These are phyloP conservation scores for Castanopsis chinensis DNA, from an alignment of 306 rosid genomes.

Conservation along the genomic window DNA sequence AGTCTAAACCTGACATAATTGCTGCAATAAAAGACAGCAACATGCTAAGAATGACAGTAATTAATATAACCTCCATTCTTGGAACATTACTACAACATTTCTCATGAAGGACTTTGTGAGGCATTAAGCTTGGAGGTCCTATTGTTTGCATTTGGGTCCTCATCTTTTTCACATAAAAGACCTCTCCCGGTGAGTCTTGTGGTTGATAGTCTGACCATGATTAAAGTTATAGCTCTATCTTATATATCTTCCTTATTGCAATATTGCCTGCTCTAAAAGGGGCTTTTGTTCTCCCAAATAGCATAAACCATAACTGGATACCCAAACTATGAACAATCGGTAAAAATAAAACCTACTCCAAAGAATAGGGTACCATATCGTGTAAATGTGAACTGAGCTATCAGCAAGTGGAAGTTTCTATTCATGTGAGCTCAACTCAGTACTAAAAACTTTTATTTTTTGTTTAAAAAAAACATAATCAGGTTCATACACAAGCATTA, in stretches of 20 bases:
- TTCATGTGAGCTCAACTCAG: neutral
- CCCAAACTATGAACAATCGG: neutral
- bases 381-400: constrained; percentile 21
- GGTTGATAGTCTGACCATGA: neutral
- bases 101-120: neutral
- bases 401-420: constrained; percentile 15
- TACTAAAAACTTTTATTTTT: neutral
- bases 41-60: neutral
- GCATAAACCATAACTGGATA: neutral
- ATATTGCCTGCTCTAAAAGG: neutral
- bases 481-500: neutral
- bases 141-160: constrained; percentile 2
- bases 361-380: neutral
- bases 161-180: neutral
- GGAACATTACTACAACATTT: neutral
- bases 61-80: neutral
- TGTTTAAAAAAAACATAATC: neutral
- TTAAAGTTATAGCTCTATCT: neutral
- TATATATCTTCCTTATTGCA: neutral
- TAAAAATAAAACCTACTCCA: neutral
- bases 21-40: neutral
- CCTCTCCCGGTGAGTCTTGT: neutral
- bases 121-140: neutral
- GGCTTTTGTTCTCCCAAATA: neutral
- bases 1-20: neutral